Evolutionary conservation across 1,284 basidiomycete genomes (phyloP).

Genomic region (Coniferiporia sulphurascens): DNA sequence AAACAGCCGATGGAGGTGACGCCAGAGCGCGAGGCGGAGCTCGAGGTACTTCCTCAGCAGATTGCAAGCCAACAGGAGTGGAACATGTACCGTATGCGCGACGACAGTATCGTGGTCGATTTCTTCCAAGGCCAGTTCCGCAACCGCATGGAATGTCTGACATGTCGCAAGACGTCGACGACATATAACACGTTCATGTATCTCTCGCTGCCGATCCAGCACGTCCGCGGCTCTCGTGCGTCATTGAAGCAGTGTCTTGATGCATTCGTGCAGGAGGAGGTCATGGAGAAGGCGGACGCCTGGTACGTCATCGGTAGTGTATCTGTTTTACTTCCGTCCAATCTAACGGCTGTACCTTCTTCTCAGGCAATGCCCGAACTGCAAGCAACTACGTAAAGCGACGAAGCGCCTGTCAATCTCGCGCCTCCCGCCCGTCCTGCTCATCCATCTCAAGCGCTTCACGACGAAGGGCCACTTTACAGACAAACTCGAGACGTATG

Average conservation of each 20-base stretch:
- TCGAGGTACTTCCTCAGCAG: constrained; percentile 83
- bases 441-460: constrained; percentile 97
- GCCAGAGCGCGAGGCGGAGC: constrained; percentile 82
- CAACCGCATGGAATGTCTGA: constrained; percentile 86
- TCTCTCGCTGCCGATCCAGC: constrained; percentile 86
- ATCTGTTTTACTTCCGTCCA: constrained; percentile 8
- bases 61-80: constrained; percentile 93
- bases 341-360: neutral
- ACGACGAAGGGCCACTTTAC: constrained; percentile 90
- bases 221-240: constrained; percentile 55
- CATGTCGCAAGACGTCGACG: constrained; percentile 93
- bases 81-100: constrained; percentile 85
- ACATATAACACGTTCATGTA: constrained; percentile 99
- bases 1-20: constrained; percentile 73
- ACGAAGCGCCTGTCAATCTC: constrained; percentile 84
- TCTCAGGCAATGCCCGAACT: constrained; percentile 85
- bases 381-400: constrained; percentile 81
- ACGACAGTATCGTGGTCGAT: constrained; percentile 94
- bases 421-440: constrained; percentile 86
- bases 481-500: constrained; percentile 89
- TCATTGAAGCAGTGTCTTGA: constrained; percentile 83
- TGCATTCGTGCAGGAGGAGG: constrained; percentile 86
- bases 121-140: constrained; percentile 98
- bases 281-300: constrained; percentile 90
- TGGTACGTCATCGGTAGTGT: constrained; percentile 58